Evolutionary conservation across 345 rosid species (phyloP).

Genomic region (rapeseed (Brassica napus)): DNA sequence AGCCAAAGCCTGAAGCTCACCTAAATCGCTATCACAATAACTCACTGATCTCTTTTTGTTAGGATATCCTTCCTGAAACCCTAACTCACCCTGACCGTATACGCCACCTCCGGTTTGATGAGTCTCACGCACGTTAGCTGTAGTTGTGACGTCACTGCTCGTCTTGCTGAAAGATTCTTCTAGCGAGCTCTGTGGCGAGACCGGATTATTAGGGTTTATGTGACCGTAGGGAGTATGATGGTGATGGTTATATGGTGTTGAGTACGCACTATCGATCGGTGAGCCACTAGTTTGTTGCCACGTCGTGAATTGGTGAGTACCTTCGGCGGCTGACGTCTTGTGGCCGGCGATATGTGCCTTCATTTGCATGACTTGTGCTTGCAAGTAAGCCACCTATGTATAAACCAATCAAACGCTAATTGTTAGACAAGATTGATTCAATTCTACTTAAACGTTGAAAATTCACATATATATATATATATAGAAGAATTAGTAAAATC

Average conservation of each 20-base stretch:
- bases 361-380: slow-evolving; percentile 86
- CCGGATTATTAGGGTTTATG: slow-evolving; percentile 47
- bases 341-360: slow-evolving; percentile 69
- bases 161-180: slow-evolving; percentile 58
- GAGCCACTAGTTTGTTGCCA: slow-evolving; percentile 44
- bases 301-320: slow-evolving; percentile 13
- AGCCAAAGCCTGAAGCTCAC: slow-evolving; percentile 90
- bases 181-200: slow-evolving; percentile 75
- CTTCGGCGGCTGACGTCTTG: slow-evolving; percentile 34
- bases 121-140: slow-evolving; percentile 27
- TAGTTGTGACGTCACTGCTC: slow-evolving; percentile 36
- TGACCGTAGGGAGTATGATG: slow-evolving; percentile 28
- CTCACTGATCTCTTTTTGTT: slow-evolving; percentile 40
- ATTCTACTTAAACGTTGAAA: slow-evolving; percentile 7
- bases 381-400: slow-evolving; percentile 70
- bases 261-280: slow-evolving; percentile 30
- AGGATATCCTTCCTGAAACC: slow-evolving; percentile 42
- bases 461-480: not conserved
- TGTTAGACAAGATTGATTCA: slow-evolving; percentile 15
- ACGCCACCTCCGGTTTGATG: slow-evolving; percentile 16
- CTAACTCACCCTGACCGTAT: slow-evolving; percentile 33
- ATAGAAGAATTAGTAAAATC: not conserved
- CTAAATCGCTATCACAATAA: slow-evolving; percentile 49
- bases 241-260: slow-evolving; percentile 28
- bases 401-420: slow-evolving; percentile 7